Evolutionary conservation across 345 rosid genomes (phyloP).

Genomic region (Aethionema arabicum): DNA sequence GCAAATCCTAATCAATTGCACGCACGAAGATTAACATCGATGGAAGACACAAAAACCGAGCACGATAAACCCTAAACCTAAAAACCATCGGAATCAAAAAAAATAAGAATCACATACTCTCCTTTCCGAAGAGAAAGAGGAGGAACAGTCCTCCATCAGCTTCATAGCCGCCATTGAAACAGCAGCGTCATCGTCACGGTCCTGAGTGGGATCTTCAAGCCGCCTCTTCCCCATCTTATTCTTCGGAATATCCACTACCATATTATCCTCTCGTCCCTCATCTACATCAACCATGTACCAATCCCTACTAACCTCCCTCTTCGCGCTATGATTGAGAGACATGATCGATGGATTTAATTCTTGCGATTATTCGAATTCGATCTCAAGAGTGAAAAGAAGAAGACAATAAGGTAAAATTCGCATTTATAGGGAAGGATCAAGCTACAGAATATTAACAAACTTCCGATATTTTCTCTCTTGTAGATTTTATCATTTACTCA

Average conservation of each 20-base stretch:
- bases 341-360: slow-evolving; percentile 25
- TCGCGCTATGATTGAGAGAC: slow-evolving; percentile 58
- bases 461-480: too few species aligned
- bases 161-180: slow-evolving; percentile 18
- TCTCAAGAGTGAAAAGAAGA: too few species aligned
- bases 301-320: slow-evolving; percentile 55
- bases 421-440: neutral
- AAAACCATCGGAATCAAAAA: too few species aligned
- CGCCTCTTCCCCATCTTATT: slow-evolving; percentile 60
- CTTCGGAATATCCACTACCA: slow-evolving; percentile 66
- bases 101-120: neutral
- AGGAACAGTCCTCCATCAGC: slow-evolving; percentile 33
- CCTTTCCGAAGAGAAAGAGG: slow-evolving; percentile 25
- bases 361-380: too few species aligned
- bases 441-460: neutral
- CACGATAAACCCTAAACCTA: neutral
- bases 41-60: neutral
- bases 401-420: too few species aligned
- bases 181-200: slow-evolving; percentile 12
- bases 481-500: too few species aligned
- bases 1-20: too few species aligned
- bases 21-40: too few species aligned
- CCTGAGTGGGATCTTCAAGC: slow-evolving; percentile 42
- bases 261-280: slow-evolving; percentile 65
- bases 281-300: slow-evolving; percentile 60